A percentile compares a stretch with the other conserved stretches of the same genome.
Conservation (phyloP, 2,329 filamentous ascomycete species). For the Fusarium avenaceum region DNA sequence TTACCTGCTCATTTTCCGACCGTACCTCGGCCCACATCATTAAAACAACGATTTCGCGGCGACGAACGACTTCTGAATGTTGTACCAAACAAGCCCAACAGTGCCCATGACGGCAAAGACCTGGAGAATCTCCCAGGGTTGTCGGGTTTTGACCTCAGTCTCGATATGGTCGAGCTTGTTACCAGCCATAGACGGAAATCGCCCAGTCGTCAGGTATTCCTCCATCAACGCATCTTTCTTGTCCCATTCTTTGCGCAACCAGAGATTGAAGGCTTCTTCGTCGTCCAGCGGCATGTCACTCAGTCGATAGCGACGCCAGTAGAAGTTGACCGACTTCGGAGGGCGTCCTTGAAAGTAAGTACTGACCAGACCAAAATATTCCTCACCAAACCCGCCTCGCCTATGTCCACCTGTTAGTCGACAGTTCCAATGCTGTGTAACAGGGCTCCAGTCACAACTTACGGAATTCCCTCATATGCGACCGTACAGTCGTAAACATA, state of each 20-base stretch:
- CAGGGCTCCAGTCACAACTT: conserved; percentile 62
- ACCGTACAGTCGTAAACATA: conserved; percentile 95
- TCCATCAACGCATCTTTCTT: conserved; percentile 94
- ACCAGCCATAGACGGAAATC: conserved; percentile 79
- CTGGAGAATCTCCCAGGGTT: conserved; percentile 68
- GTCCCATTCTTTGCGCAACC: conserved; percentile 88
- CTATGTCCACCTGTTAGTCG: conserved; percentile 57
- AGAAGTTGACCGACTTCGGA: conserved; percentile 95
- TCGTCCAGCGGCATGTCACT: conserved; percentile 84
- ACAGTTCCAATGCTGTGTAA: conserved; percentile 17
- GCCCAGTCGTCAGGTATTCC: conserved; percentile 80
- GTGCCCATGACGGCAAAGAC: conserved; percentile 66
- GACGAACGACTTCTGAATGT: conserved; percentile 51
- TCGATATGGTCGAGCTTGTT: conserved; percentile 65
- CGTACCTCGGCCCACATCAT: conserved; percentile 23
- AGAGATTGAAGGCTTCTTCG: conserved; percentile 80
- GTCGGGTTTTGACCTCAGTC: conserved; percentile 68
- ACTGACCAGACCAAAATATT: conserved; percentile 87
- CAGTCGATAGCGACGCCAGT: conserved; percentile 89
- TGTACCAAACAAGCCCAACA: conserved; percentile 59
- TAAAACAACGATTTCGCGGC: conserved; percentile 39
- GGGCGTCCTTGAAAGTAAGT: conserved; percentile 91
- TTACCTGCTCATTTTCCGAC: conserved; percentile 5
- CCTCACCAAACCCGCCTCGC: conserved; percentile 86
- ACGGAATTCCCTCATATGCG: conserved; percentile 94